Evolutionary conservation across 139 green algal genomes (phyloP).

Genomic region (Chlorella sp.): DNA sequence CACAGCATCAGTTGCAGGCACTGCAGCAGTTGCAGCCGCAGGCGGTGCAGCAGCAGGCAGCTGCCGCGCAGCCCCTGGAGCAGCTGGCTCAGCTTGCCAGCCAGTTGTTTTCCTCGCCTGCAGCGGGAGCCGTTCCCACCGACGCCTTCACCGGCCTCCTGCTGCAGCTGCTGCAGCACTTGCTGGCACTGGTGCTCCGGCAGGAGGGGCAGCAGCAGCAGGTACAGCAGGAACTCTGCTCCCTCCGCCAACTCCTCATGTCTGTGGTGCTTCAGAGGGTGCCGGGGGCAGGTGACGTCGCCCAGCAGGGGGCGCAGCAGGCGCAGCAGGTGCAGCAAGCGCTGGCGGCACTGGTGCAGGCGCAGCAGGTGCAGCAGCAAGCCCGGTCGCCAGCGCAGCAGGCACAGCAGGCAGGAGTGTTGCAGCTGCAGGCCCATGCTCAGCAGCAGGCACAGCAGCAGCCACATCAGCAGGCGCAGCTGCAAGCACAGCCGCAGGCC

Average conservation of each 20-base stretch:
- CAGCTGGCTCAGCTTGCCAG: background rate
- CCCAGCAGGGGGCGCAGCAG: background rate
- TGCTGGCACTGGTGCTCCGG: background rate
- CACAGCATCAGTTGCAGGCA: background rate
- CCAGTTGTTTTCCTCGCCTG: background rate
- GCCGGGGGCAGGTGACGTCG: too few relatives aligned
- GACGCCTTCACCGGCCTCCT: background rate
- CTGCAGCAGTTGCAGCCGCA: background rate
- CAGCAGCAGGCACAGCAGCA: background rate
- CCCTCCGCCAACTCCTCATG: background rate
- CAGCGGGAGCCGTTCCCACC: background rate
- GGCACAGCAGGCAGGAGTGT: background rate
- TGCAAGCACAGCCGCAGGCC: background rate
- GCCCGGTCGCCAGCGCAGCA: too few relatives aligned
- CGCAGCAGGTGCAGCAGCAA: background rate
- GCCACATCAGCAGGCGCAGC: background rate
- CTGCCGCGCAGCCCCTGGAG: too few relatives aligned
- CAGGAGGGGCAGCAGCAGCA: background rate
- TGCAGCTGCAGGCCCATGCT: too few relatives aligned
- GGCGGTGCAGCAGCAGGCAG: background rate
- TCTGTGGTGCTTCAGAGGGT: too few relatives aligned
- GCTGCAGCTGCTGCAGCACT: background rate
- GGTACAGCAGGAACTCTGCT: background rate
- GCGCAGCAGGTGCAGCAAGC: background rate
- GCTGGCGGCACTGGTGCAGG: background rate